Evolutionary conservation across 352 stramenopile species (phyloP).

Genomic region (Pythium aquatile): DNA sequence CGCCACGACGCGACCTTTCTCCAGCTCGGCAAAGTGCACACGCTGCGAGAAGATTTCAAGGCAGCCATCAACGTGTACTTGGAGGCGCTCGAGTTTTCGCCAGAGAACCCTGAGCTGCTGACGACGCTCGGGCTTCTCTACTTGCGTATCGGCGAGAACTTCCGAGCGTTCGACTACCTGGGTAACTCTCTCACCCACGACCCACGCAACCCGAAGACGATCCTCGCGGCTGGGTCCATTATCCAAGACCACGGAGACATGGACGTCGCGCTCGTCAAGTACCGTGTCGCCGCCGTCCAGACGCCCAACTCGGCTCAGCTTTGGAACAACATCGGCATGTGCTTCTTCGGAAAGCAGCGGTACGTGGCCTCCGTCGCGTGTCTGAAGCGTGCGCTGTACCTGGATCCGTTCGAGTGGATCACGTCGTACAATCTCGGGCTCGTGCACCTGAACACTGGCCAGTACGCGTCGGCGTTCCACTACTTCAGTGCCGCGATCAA

Average conservation of each 20-base stretch:
- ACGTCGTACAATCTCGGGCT: constrained; percentile 93
- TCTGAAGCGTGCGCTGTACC: constrained; percentile 90
- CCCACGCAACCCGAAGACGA: constrained; percentile 88
- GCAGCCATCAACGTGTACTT: constrained; percentile 88
- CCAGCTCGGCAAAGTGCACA: constrained; percentile 90
- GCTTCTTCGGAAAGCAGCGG: constrained; percentile 92
- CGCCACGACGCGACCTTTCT: constrained; percentile 91
- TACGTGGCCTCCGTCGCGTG: constrained; percentile 87
- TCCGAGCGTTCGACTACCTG: constrained; percentile 93
- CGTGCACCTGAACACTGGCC: constrained; percentile 90
- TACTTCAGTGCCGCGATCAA: constrained; percentile 91
- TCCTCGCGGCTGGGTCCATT: constrained; percentile 90
- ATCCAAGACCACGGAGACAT: constrained; percentile 94
- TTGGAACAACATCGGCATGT: constrained; percentile 97
- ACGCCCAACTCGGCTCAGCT: constrained; percentile 92
- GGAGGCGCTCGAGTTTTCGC: constrained; percentile 92
- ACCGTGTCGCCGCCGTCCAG: constrained; percentile 89
- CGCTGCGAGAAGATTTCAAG: constrained; percentile 81
- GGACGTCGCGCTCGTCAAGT: constrained; percentile 94
- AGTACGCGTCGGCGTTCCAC: constrained; percentile 93
- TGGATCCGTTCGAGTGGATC: constrained; percentile 95
- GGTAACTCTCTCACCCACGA: constrained; percentile 93
- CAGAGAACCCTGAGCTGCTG: constrained; percentile 91
- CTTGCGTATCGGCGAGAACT: constrained; percentile 88
- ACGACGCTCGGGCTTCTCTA: constrained; percentile 91